These are phyloP conservation scores for Aspergillus homomorphus DNA, from an alignment of 495 filamentous ascomycete species.

Conservation along the genomic window DNA sequence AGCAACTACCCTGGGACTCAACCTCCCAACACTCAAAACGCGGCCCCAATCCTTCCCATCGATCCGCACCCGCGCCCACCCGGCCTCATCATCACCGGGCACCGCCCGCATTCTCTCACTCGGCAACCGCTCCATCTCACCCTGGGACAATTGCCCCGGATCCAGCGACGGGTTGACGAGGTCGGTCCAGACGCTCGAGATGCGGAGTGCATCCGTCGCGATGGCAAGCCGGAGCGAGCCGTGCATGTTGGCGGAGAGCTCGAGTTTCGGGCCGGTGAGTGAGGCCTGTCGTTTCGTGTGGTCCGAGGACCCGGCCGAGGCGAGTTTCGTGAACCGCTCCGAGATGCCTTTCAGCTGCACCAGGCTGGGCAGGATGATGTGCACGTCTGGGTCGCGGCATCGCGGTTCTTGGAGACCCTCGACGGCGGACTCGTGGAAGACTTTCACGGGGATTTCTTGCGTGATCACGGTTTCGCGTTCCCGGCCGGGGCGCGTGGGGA, in stretches of 20 bases:
- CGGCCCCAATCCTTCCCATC: conserved; percentile 90
- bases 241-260: conserved; percentile 85
- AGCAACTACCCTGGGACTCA: conserved; percentile 88
- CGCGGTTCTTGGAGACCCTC: conserved; percentile 85
- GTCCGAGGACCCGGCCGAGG: conserved; percentile 16
- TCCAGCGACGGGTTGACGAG: conserved; percentile 83
- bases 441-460: conserved; percentile 93
- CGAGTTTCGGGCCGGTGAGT: conserved; percentile 57
- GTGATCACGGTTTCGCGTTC: conserved; percentile 85
- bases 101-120: conserved; percentile 63
- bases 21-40: conserved; percentile 81
- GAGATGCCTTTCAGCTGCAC: conserved; percentile 84
- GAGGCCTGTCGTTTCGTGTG: conserved; percentile 22
- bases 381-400: conserved; percentile 87
- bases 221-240: conserved; percentile 76
- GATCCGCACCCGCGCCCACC: conserved; percentile 82
- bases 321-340: conserved; percentile 88
- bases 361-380: conserved; percentile 83
- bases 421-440: conserved; percentile 74
- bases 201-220: conserved; percentile 73
- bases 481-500: conserved; percentile 19
- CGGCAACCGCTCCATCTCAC: conserved; percentile 65
- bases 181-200: conserved; percentile 76
- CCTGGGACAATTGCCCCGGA: conserved; percentile 62
- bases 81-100: conserved; percentile 53